Evolutionary conservation across 2,329 filamentous ascomycete species (phyloP), one percentile per base, ranked within the genome.

Genomic region (Stagonosporopsis cucurbitacearum): DNA sequence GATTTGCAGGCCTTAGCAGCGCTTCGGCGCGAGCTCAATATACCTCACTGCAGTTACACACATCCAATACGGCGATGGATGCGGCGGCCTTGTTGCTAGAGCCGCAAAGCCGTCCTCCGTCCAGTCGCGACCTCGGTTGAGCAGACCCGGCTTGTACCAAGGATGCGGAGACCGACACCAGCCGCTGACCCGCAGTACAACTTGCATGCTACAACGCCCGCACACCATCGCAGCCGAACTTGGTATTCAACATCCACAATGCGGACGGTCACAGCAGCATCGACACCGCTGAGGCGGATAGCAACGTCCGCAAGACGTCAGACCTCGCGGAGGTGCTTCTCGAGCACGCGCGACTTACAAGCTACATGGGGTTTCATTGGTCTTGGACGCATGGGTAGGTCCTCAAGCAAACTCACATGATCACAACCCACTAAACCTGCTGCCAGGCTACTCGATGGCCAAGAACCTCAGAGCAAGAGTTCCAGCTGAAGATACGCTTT

Each of bases 361-460:
- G 77, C 77, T 23, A 77, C 72, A 63, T 81, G 80, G 78, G 80
- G 80, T 36, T 82, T 82, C 67, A 78, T 82, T 58, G 80, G 80
- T n/a, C 65, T 82, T 33, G 80, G 80, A 17, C 74, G 77, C 48
- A 82, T 82, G 80, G 80, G 80, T 81, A 62, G 60, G 78, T 73
- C 30, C 9, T 30, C 23, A 30, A 11, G 3, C 36, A 32, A 35
- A 39, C 59, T 67, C 59, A 68, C 59, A 62, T 71, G 60, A 69
- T 57, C 43, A 52, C 32, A 37, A 49, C n/a, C 22, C 37, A 20
- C 59, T 73, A 51, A 70, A 43, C 30, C 9, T 43, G 1, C 12
- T 22, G 22, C 19, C 58, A 89, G 88, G 88, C 43, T 90, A 86
- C 63, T 84, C 86, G 43, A 91, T 91, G 88, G 88, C 88, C 32